phyloP scores from a whole-genome alignment of 441 rosid species.

The Erodium texanum region DNA sequence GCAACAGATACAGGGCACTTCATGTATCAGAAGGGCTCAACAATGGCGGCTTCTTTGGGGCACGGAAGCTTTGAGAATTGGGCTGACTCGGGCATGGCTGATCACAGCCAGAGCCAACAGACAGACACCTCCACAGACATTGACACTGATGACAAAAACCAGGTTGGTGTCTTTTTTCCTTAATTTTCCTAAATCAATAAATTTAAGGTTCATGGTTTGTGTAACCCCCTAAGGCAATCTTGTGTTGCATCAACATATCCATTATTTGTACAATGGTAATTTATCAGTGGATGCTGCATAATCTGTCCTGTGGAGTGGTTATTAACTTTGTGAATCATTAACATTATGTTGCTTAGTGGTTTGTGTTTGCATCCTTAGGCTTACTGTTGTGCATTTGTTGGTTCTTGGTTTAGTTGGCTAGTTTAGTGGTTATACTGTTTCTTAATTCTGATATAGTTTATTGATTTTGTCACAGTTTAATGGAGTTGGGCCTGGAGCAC shows the following conservation, averaged over 20 bases:
- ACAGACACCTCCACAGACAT: constrained; percentile 96
- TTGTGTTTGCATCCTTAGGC: neutral
- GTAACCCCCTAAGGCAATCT: too few relatives aligned
- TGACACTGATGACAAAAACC: constrained; percentile 77
- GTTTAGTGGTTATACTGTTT: neutral
- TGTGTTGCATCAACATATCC: too few relatives aligned
- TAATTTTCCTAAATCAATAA: neutral
- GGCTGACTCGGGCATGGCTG: constrained; percentile 80
- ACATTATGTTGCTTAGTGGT: neutral
- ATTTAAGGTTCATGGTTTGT: neutral
- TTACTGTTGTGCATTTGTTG: neutral
- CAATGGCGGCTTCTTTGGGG: constrained; percentile 35
- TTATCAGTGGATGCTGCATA: neutral
- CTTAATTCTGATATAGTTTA: neutral
- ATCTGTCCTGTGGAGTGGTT: neutral
- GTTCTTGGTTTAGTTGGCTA: neutral
- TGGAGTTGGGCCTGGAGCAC: constrained; percentile 38
- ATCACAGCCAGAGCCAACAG: constrained; percentile 60
- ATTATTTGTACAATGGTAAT: neutral
- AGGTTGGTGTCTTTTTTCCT: constrained; percentile 42
- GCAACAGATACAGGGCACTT: constrained; percentile 43
- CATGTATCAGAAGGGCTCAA: constrained; percentile 48
- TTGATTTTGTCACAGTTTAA: constrained; percentile 19
- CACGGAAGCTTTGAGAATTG: constrained; percentile 63
- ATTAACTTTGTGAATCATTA: too few relatives aligned